Evolutionary conservation across 257 asterid genomes (phyloP).

Genomic region (Solanum etuberosum): DNA sequence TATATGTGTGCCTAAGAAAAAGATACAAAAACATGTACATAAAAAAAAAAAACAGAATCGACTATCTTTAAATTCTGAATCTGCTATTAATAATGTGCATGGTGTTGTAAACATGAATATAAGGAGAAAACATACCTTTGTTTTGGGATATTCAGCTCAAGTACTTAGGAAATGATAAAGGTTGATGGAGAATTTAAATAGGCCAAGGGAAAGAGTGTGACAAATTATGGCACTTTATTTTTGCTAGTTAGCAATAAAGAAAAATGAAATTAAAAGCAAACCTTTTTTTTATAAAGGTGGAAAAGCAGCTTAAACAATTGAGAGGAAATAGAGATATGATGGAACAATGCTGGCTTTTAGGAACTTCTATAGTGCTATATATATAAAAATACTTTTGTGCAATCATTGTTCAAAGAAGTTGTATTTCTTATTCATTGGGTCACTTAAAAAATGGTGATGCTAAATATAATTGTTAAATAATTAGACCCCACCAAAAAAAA

Average conservation of each 20-base stretch:
- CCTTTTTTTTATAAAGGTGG: neutral
- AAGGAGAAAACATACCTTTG: slow-evolving; percentile 1
- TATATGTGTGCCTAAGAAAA: neutral
- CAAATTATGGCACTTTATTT: neutral
- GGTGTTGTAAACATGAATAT: neutral
- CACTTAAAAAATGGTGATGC: neutral
- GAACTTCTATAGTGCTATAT: neutral
- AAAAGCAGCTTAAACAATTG: neutral
- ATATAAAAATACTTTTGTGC: neutral
- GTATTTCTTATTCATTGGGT: neutral
- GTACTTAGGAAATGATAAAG: neutral
- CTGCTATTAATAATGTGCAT: neutral
- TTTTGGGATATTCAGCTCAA: neutral
- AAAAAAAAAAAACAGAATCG: neutral
- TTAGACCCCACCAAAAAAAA: neutral
- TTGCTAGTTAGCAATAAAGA: neutral
- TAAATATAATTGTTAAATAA: neutral
- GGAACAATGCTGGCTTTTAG: neutral
- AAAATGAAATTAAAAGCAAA: neutral
- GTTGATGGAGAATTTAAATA: slow-evolving; percentile 2
- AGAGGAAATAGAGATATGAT: neutral
- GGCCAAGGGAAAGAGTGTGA: neutral
- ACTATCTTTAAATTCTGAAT: neutral
- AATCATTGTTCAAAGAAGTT: neutral
- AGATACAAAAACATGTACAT: neutral